Evolutionary conservation across 2,329 filamentous ascomycete genomes (phyloP).

Genomic region (Dendrostoma leiphaemia): DNA sequence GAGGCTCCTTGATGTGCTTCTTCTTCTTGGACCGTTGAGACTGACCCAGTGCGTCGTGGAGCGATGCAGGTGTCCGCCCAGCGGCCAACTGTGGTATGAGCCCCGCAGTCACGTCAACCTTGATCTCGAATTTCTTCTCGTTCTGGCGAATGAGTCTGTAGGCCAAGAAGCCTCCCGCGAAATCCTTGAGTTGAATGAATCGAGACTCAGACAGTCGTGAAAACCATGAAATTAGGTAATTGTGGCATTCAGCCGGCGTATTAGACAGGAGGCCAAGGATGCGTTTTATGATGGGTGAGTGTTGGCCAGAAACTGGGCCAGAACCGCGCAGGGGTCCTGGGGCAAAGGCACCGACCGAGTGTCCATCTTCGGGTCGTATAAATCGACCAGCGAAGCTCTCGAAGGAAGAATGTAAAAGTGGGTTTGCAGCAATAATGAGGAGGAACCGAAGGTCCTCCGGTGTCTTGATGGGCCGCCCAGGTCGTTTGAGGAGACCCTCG

Average conservation of each 20-base stretch:
- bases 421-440: conserved; percentile 76
- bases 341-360: conserved; percentile 9
- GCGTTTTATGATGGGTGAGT: conserved; percentile 83
- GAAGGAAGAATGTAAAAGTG: conserved; percentile 58
- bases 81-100: conserved; percentile 72
- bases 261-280: conserved; percentile 79
- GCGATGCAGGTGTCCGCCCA: conserved; percentile 63
- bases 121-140: conserved; percentile 60
- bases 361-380: conserved; percentile 27
- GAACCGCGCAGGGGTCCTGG: conserved; percentile 28
- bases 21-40: conserved; percentile 44
- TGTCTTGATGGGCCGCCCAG: conserved; percentile 65
- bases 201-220: conserved; percentile 65
- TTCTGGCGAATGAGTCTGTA: conserved; percentile 73
- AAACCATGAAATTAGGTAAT: conserved; percentile 76
- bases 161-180: conserved; percentile 75
- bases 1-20: conserved; percentile 49
- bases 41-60: conserved; percentile 73
- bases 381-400: conserved; percentile 40
- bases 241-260: conserved; percentile 71
- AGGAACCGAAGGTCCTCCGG: conserved; percentile 75
- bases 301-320: conserved; percentile 57
- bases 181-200: conserved; percentile 72
- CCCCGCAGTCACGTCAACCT: conserved; percentile 60
- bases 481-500: conserved; percentile 77